Base-by-base conservation (phyloP, 2,329 filamentous ascomycete species). In the Fusarium citri region DNA sequence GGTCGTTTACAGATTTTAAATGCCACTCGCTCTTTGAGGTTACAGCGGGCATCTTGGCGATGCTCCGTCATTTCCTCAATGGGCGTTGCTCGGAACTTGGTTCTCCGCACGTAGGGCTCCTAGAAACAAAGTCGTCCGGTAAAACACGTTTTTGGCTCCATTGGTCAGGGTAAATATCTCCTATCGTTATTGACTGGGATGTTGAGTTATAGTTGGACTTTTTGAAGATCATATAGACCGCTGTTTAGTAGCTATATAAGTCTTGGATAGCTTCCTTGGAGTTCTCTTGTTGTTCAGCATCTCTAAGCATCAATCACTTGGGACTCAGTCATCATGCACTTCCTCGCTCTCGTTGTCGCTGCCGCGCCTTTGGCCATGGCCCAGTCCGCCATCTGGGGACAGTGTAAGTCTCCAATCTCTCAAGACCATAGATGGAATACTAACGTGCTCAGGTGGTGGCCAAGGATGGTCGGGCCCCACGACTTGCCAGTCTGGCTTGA, bases 41-140 rank as follows among this genome's bases (percentile, higher is more conserved):
- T 25, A 22, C 30, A 46, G 23, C 8, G 40, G 26, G 18, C 8
- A 62, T 45, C 23, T 15, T 48, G 46, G 64, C 20, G 45, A 67
- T 48, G 51, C 50, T 68, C 65, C 65, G 65, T n/a, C 14, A 49
- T 68, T 68, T 68, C 65, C 65, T 48, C 30, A 64, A 50, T n/a
- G 11, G 59, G 65, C 12, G 25, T 37, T 41, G 37, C 37, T 64
- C 65, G 65, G 65, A 68, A 56, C 51, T 64, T 68, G 51, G 48
- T 58, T 50, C 64, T 68, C 65, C 65, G 65, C 50, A 31, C 15
- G 34, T 26, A 41, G 16, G 25, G 37, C 34, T 46, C 25, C 14
- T 18, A 28, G 16, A 25, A 28, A 15, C 14, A 18, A 37, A 45
- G n/a, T 31, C 34, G 4, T 15, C 48, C 62, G 63, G 55, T 23